Conservation (phyloP, 352 stramenopile species). For the Phytophthora constricta region DNA sequence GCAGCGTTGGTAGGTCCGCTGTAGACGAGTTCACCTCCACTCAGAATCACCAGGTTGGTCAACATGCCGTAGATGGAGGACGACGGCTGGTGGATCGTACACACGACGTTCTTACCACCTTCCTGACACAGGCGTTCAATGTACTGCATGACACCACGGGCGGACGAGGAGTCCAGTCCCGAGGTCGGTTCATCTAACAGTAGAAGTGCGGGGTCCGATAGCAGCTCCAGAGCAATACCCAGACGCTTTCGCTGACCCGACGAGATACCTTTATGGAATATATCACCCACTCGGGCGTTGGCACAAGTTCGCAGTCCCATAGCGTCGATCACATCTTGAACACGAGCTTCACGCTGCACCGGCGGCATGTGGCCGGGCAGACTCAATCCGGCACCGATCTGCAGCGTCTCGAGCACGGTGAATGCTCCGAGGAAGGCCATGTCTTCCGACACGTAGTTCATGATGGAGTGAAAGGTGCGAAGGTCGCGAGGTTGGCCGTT, state of each 20-base stretch:
- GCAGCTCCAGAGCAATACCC: constrained; percentile 94
- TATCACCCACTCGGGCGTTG: constrained; percentile 78
- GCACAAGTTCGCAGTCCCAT: constrained; percentile 72
- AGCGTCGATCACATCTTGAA: constrained; percentile 74
- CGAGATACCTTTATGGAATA: constrained; percentile 90
- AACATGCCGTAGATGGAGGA: constrained; percentile 80
- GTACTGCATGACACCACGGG: constrained; percentile 89
- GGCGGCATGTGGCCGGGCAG: constrained; percentile 56
- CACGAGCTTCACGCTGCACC: constrained; percentile 56
- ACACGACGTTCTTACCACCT: constrained; percentile 77
- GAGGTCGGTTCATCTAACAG: constrained; percentile 96
- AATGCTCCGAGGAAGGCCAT: constrained; percentile 73
- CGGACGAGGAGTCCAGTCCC: constrained; percentile 91
- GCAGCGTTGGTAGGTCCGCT: constrained; percentile 80
- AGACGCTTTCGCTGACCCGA: constrained; percentile 92
- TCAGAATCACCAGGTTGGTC: constrained; percentile 72
- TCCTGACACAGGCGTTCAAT: constrained; percentile 64
- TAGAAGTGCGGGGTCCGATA: constrained; percentile 94
- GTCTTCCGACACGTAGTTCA: constrained; percentile 80
- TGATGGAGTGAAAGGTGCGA: constrained; percentile 58
- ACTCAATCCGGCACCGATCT: constrained; percentile 67
- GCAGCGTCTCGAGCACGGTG: constrained; percentile 76
- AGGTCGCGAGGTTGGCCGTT: constrained; percentile 57
- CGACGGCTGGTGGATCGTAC: constrained; percentile 89
- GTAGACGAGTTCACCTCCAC: constrained; percentile 88